Base-by-base conservation (phyloP, 176 grass and related monocot genomes). In the Phyllostachys edulis region DNA sequence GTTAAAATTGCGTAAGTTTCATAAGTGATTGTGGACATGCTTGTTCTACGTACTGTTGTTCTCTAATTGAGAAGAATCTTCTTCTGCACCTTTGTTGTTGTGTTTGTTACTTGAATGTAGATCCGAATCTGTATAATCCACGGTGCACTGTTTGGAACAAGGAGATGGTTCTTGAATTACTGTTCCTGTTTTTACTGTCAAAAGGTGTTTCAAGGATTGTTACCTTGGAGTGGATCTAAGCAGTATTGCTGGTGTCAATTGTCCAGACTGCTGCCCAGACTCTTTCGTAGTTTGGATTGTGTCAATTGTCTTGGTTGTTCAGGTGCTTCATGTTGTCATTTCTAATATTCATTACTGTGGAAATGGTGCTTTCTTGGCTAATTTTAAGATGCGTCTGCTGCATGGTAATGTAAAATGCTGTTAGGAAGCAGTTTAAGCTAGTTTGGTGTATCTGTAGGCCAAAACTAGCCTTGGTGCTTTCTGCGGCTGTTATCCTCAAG, bases 21-120 rank as follows among this genome's bases (percentile, higher is more conserved):
- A 42, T 8, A 21, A 78, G 41, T 56, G 67, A 67, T 79, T 85
- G 68, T 89, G 71, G 16, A 80, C 46, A 54, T 70, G 69, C 8
- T 39, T 18, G 12, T 63, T 89, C 27, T 75, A 34, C 32, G 32
- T 34, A 39, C 42, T 69, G 29, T 15, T 69, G 29, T 15, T 82
- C 26, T 34, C 37, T 60, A 34, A 12, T 81, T 82, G 56, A 82
- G 46, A 77, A 46, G 37, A 62, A 68, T 52, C 10, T 65, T 23
- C 5, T 41, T 56, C 44, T 74, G 7, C 46, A 50, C 6, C 36
- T 63, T 27, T 71, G 4, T 7, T 61, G 37, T 77, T 13, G 17
- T 72, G 42, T 63, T 68, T 14, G 45, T 38, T 71, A 7, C 9
- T 4, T 55, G 17, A 71, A 42, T 18, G n/a, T 71, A 23, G 9